Conservation (phyloP, 768 basidiomycete genomes). For the Auriscalpium microsporum region DNA sequence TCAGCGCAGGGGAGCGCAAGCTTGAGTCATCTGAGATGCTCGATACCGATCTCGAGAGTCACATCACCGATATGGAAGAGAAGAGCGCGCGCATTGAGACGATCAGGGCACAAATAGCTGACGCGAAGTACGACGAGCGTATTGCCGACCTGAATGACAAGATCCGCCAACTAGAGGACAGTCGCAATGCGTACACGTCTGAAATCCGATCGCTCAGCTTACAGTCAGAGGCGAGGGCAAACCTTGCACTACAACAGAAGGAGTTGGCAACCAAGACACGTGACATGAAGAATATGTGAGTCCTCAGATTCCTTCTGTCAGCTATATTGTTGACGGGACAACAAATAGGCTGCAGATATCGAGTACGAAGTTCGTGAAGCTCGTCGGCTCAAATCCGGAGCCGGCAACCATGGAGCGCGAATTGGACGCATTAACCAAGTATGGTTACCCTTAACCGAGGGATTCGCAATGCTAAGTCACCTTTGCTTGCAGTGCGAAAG, state of each 20-base stretch:
- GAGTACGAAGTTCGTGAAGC: constrained; percentile 52
- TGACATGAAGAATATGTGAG: constrained; percentile 66
- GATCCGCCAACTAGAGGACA: constrained; percentile 55
- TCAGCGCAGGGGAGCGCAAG: constrained; percentile 42
- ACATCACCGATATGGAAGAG: constrained; percentile 61
- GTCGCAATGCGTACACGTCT: constrained; percentile 55
- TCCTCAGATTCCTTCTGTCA: constrained; percentile 7
- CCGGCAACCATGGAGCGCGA: constrained; percentile 68
- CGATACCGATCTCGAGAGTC: constrained; percentile 41
- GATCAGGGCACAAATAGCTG: constrained; percentile 47
- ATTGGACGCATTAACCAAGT: constrained; percentile 53
- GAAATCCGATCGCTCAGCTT: constrained; percentile 66
- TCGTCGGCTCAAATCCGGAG: constrained; percentile 52
- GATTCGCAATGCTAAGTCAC: neutral
- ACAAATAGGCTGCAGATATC: constrained; percentile 32
- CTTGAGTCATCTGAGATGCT: constrained; percentile 51
- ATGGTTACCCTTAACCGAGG: constrained; percentile 17
- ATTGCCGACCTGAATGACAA: constrained; percentile 46
- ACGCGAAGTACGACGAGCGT: constrained; percentile 57
- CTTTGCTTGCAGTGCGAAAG: constrained; percentile 35
- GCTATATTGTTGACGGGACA: neutral
- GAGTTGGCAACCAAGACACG: constrained; percentile 57
- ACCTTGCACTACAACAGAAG: constrained; percentile 61
- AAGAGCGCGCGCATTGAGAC: constrained; percentile 54
- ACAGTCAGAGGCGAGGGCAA: constrained; percentile 78